These are phyloP conservation scores for Spatholobus suberectus DNA, from an alignment of 306 rosid genomes.

Conservation along the genomic window DNA sequence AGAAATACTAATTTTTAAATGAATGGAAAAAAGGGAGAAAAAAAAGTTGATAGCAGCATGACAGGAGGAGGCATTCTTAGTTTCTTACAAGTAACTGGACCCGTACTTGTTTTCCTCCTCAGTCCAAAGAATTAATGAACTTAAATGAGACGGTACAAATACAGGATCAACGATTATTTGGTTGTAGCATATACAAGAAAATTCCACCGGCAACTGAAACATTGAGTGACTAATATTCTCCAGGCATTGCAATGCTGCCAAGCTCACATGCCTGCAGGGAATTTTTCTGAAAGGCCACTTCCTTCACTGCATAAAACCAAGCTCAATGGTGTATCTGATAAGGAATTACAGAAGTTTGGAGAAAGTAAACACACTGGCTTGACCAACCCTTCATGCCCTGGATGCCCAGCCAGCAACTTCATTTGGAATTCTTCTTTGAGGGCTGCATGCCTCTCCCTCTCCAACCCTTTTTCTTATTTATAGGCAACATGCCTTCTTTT, in stretches of 20 bases:
- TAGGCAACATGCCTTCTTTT: too few species aligned
- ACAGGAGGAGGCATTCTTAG: too few species aligned
- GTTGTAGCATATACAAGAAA: conserved; percentile 80
- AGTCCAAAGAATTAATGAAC: too few species aligned
- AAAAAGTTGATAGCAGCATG: too few species aligned
- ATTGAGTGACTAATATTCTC: conserved; percentile 88
- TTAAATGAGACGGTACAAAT: background rate
- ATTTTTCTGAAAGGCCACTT: conserved; percentile 77
- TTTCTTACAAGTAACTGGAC: too few species aligned
- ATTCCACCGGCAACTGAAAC: conserved; percentile 99
- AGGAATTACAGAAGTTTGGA: conserved; percentile 59
- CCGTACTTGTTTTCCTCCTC: too few species aligned
- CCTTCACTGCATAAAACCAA: conserved; percentile 94
- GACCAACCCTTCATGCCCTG: conserved; percentile 51
- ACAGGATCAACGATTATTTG: conserved; percentile 39
- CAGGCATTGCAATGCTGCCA: conserved; percentile 90
- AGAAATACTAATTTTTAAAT: background rate
- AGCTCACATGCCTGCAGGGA: conserved; percentile 73
- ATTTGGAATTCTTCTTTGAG: conserved; percentile 59
- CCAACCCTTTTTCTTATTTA: too few species aligned
- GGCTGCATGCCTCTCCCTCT: too few species aligned
- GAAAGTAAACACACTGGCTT: conserved; percentile 60
- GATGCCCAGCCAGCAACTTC: conserved; percentile 87
- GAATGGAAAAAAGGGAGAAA: background rate
- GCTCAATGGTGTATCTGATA: conserved; percentile 63